Evolutionary conservation across 768 basidiomycete species (phyloP).

Genomic region (Agaricus subrufescens): DNA sequence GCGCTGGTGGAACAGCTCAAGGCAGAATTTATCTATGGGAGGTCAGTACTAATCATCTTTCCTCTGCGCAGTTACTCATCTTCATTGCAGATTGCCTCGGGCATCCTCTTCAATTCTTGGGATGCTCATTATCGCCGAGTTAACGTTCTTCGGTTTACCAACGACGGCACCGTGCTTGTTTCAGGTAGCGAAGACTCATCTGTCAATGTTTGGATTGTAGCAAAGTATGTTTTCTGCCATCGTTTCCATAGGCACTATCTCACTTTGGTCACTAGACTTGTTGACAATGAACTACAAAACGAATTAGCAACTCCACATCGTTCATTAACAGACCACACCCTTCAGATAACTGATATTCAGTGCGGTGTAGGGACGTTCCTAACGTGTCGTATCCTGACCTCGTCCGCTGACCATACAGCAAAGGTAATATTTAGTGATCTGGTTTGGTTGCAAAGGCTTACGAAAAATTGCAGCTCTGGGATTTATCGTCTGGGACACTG

Average conservation of each 20-base stretch:
- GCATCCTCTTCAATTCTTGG: slow-evolving; percentile 87
- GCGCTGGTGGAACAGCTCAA: slow-evolving; percentile 83
- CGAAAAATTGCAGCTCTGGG: slow-evolving; percentile 60
- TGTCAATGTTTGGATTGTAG: slow-evolving; percentile 84
- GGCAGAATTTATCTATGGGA: slow-evolving; percentile 97
- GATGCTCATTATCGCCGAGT: slow-evolving; percentile 95
- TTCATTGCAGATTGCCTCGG: slow-evolving; percentile 70
- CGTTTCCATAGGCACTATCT: slow-evolving; percentile 9
- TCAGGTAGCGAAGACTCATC: slow-evolving; percentile 91
- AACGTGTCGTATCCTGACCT: slow-evolving; percentile 70
- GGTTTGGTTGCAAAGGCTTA: slow-evolving; percentile 9
- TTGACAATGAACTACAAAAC: slow-evolving; percentile 70
- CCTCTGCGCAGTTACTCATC: not conserved
- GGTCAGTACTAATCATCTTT: slow-evolving; percentile 43
- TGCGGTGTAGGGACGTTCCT: slow-evolving; percentile 82
- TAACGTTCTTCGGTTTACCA: slow-evolving; percentile 77
- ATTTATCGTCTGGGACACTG: slow-evolving; percentile 65
- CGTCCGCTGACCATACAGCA: slow-evolving; percentile 85
- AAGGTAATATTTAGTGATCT: slow-evolving; percentile 48
- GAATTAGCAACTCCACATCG: slow-evolving; percentile 75
- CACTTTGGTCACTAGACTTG: slow-evolving; percentile 44
- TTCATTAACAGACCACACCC: slow-evolving; percentile 85
- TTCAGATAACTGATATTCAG: slow-evolving; percentile 78
- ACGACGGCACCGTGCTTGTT: slow-evolving; percentile 73
- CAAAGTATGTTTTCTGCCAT: slow-evolving; percentile 54